Conservation (phyloP, 345 rosid species). For the Barbarea vulgaris region DNA sequence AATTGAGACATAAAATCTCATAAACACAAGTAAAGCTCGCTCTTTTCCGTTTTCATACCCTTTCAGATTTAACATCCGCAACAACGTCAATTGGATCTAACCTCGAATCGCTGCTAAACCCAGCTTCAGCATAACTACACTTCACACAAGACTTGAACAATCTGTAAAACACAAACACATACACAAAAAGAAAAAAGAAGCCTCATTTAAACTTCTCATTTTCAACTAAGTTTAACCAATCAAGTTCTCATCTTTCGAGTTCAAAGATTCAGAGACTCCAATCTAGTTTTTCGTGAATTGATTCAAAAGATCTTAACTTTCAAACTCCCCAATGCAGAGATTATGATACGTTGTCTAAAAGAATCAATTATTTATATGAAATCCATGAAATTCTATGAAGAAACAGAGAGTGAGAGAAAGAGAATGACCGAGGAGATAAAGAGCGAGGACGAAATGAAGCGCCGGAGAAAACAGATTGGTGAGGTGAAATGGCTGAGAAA, state of each 20-base stretch:
- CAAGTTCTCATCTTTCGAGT: not conserved
- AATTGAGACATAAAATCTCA: conserved; percentile 16
- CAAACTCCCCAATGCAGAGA: not conserved
- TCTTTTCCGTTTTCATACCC: conserved; percentile 50
- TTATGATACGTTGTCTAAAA: not conserved
- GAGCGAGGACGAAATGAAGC: conserved; percentile 42
- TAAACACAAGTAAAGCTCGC: not conserved
- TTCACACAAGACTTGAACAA: conserved; percentile 60
- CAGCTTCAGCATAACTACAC: conserved; percentile 63
- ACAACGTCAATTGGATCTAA: conserved; percentile 74
- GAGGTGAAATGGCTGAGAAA: conserved; percentile 35
- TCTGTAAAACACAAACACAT: conserved; percentile 36
- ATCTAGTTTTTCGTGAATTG: conserved; percentile 2
- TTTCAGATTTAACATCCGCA: conserved; percentile 71
- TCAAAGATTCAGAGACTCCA: not conserved
- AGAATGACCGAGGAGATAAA: conserved; percentile 40
- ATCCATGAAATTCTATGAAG: not conserved
- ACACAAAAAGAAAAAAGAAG: not conserved
- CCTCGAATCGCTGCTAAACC: conserved; percentile 46
- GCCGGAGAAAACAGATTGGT: conserved; percentile 30
- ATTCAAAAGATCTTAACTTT: conserved; percentile 10
- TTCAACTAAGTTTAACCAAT: not conserved
- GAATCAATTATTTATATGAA: not conserved
- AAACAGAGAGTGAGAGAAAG: conserved; percentile 9
- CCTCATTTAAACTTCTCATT: not conserved